Conservation (phyloP, 73 alveolate species). For the Strombidium stylifer region DNA sequence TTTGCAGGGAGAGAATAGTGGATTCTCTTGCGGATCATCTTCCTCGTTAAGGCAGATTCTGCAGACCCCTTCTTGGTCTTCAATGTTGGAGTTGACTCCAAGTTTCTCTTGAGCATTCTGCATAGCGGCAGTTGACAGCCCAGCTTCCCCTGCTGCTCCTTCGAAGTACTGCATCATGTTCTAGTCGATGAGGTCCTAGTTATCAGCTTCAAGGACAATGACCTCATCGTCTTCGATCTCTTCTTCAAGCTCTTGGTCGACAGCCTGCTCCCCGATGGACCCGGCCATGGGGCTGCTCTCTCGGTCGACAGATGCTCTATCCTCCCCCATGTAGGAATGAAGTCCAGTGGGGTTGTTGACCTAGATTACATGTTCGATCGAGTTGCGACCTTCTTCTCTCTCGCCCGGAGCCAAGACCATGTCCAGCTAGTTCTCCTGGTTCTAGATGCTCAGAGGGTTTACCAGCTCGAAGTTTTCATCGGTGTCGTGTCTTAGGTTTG, state of each 20-base stretch:
- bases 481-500: too few relatives aligned
- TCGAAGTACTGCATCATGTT: not conserved
- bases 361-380: too few relatives aligned
- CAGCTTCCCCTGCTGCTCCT: not conserved
- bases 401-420: too few relatives aligned
- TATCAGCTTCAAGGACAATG: too few relatives aligned
- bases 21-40: slow-evolving; percentile 38
- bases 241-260: not conserved
- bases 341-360: too few relatives aligned
- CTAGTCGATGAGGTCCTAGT: not conserved
- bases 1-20: slow-evolving; percentile 65
- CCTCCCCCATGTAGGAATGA: slow-evolving; percentile 5
- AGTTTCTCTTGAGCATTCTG: too few relatives aligned
- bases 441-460: too few relatives aligned
- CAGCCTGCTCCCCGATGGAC: not conserved
- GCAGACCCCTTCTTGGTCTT: slow-evolving; percentile 40
- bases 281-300: slow-evolving; percentile 6
- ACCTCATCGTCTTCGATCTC: too few relatives aligned
- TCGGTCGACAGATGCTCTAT: not conserved
- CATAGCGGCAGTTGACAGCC: not conserved
- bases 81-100: not conserved
- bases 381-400: too few relatives aligned
- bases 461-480: too few relatives aligned
- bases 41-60: slow-evolving; percentile 62
- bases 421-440: too few relatives aligned